phyloP scores from a whole-genome alignment of 495 filamentous ascomycete genomes.

The Trichocladium antarcticum region DNA sequence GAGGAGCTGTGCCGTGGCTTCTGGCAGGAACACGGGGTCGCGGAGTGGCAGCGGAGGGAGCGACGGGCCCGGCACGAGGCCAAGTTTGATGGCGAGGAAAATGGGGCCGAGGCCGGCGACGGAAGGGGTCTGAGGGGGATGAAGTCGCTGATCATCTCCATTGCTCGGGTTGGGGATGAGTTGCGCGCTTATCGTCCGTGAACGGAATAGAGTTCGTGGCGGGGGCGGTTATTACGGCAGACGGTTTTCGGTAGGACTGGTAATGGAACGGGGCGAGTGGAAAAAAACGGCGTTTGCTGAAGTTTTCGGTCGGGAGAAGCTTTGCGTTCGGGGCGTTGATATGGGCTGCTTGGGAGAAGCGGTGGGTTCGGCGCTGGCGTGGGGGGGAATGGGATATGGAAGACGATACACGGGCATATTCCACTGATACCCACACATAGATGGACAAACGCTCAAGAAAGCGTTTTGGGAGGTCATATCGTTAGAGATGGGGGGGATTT shows the following conservation, averaged over 20 bases:
- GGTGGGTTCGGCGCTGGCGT: neutral
- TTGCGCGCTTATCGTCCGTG: constrained; percentile 11
- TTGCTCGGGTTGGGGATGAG: constrained; percentile 2
- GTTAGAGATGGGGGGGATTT: neutral
- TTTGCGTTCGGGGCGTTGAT: neutral
- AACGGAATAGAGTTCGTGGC: neutral
- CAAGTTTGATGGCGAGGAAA: constrained; percentile 7
- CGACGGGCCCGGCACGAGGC: neutral
- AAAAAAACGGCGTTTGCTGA: neutral
- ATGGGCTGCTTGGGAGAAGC: neutral
- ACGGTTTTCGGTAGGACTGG: neutral
- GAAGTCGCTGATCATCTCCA: constrained; percentile 14
- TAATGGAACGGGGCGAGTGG: neutral
- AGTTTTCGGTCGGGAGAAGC: neutral
- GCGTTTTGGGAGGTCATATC: neutral
- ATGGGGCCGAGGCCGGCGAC: neutral
- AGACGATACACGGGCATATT: neutral
- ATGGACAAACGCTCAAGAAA: neutral
- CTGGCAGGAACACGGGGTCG: constrained; percentile 18
- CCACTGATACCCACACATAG: neutral
- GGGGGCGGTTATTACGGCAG: neutral
- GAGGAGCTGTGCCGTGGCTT: constrained; percentile 4
- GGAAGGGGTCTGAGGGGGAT: neutral
- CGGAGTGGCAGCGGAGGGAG: constrained; percentile 10
- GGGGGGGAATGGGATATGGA: neutral